Evolutionary conservation across 345 rosid species (phyloP), one percentile per base, ranked within the genome.

Genomic region (Eucalyptus erythrocorys): DNA sequence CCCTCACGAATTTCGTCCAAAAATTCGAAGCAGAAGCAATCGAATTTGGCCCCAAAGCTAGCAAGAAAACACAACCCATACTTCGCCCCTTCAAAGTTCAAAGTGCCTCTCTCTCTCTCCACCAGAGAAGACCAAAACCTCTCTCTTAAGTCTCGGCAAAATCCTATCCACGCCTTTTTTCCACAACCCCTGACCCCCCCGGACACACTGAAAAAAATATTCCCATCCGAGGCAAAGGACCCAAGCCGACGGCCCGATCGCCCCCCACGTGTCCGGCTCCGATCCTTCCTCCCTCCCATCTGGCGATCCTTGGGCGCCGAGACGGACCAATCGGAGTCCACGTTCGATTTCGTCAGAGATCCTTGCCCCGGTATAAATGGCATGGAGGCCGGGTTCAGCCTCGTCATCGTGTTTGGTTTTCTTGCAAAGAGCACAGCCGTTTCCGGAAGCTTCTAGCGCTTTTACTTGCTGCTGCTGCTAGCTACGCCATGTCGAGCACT

Each of bases 41-140:
- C 53, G 90, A 92, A 85, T 76, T 51, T 47, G 59, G 37, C 61
- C 88, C 86, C 85, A 87, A 93, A 88, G 10, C 71, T 48, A 34
- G 14, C 86, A 50, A 88, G 90, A 91, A 94, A 96, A 91, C 98
- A 95, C 98, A 91, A 51, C 57, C 57, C 57, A 51, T n/a, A 0
- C 26, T 4, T 51, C 26, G 57, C 57, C 57, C 57, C 57, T 51
- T 51, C 26, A 3, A 2, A 51, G 57, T 51, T 1, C 57, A 3
- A 51, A 51, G 10, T 26, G 57, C 24, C 57, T 51, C 57, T 21
- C 24, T 21, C 24, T 51, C 51, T 24, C 13, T 16, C 57, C 22
- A 10, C 53, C 61, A 55, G 7, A 55, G 7, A 86, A 48, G 61
- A 30, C 59, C 57, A 87, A 2, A 10, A 55, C 61, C 30, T 55